Conservation (phyloP, 2,329 filamentous ascomycete genomes). For the Cladosporium sphaerospermum region DNA sequence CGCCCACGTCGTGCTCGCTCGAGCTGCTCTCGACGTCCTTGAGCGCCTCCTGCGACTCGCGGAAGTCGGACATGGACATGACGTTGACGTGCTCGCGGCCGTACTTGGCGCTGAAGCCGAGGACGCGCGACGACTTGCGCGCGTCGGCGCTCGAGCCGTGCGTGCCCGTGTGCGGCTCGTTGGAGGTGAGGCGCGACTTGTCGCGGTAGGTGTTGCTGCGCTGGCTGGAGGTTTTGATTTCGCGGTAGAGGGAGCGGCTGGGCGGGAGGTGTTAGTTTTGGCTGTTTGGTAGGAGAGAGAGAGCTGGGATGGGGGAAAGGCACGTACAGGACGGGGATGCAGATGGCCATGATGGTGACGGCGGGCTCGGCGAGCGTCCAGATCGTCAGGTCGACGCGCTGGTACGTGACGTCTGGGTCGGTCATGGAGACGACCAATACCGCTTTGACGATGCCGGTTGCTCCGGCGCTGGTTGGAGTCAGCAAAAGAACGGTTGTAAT, state of each 20-base stretch:
- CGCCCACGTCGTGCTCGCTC: neutral
- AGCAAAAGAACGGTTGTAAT: neutral
- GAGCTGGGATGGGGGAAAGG: neutral
- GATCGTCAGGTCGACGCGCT: constrained; percentile 4
- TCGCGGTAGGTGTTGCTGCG: neutral
- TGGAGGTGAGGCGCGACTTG: neutral
- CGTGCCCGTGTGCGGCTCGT: neutral
- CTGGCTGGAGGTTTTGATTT: constrained; percentile 7
- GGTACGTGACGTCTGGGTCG: neutral
- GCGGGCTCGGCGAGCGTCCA: constrained; percentile 7
- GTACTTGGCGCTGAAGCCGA: constrained; percentile 3
- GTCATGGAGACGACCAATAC: constrained; percentile 6
- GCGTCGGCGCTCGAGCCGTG: neutral
- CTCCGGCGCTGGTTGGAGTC: neutral
- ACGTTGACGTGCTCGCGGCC: neutral
- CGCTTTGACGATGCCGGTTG: neutral
- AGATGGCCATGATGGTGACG: constrained; percentile 9
- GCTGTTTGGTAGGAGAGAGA: too few species aligned
- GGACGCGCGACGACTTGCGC: neutral
- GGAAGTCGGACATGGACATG: neutral
- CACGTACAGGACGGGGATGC: constrained; percentile 6
- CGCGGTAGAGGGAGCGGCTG: constrained; percentile 4
- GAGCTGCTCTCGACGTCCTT: neutral
- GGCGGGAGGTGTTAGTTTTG: too few species aligned
- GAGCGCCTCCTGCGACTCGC: constrained; percentile 5